Evolutionary conservation across 768 basidiomycete species (phyloP), one percentile per base, ranked within the genome.

Genomic region (Amanita polypyramis): DNA sequence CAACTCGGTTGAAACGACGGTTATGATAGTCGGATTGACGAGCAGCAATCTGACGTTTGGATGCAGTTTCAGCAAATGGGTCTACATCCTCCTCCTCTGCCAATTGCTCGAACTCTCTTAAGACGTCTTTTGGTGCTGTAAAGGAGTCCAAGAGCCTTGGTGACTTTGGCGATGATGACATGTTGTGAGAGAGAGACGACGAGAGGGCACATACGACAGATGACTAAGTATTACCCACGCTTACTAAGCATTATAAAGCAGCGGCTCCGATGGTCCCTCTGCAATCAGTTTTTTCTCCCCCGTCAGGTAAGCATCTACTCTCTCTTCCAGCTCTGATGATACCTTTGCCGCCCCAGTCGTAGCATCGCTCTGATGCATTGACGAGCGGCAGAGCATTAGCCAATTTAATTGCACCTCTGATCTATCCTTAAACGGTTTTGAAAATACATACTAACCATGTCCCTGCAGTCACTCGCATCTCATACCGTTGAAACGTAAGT

Each of bases 21-120:
- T 85, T 82, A 62, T 98, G 95, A 61, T 98, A 99, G 62, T 96
- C 95, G 43, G 82, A 86, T 69, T 97, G 91, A 43, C 95, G 78
- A 33, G 87, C 74, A 19, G 94, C 89, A 61, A 98, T 90, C 71
- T 97, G 95, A 51, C 89, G 87, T 59, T 88, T 83, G 47, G 83
- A 85, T 43, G 93, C 88, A 10, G 91, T 94, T 68, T 94, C 92
- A 43, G 88, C 89, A 59, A 91, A 91, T 17, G 88, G 89, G 62
- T 94, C 89, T 59, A 87, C 65, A 65, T 94, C 76, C 59, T 97
- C 95, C 60, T 93, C 91, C 58, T 97, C 94, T 12, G 90, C 92
- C 62, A 94, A 77, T 49, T 92, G 83, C 23, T 84, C 85, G 54
- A 98, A 96, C 67, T 98, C 96, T 63, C 91, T 78, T 34, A 98